These are phyloP conservation scores for Tuber indicum DNA, from an alignment of 495 filamentous ascomycete genomes.

Conservation along the genomic window DNA sequence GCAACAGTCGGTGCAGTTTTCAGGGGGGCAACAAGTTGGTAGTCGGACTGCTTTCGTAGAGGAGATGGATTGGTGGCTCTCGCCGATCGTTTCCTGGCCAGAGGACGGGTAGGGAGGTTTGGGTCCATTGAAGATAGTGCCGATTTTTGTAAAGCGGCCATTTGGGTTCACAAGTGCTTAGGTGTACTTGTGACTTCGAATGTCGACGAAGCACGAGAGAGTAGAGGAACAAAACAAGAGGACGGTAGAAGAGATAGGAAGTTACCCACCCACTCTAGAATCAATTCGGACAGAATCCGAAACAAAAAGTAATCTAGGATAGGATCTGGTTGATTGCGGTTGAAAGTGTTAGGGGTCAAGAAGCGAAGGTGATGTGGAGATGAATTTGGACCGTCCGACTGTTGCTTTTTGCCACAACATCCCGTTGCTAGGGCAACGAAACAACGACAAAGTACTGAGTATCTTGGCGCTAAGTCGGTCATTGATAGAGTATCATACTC, in stretches of 20 bases:
- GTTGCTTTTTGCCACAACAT: not conserved
- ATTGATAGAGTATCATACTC: not conserved
- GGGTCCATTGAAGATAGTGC: slow-evolving; percentile 35
- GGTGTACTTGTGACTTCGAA: not conserved
- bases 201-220: not conserved
- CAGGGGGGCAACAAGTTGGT: slow-evolving; percentile 38
- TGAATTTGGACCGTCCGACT: not conserved
- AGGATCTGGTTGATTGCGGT: not conserved
- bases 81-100: slow-evolving; percentile 20
- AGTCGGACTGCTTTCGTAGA: slow-evolving; percentile 41
- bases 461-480: not conserved
- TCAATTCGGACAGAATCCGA: not conserved
- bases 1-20: slow-evolving; percentile 20
- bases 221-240: not conserved
- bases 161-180: not conserved
- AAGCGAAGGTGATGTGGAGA: not conserved
- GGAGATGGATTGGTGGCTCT: slow-evolving; percentile 31
- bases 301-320: not conserved
- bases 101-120: slow-evolving; percentile 28
- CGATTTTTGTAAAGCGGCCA: not conserved
- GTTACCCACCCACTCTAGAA: not conserved
- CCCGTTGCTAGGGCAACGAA: not conserved
- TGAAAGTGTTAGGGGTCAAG: not conserved
- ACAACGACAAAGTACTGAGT: not conserved
- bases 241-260: not conserved